Percentiles rank a stretch among this genome's conserved stretches.
Conservation (phyloP, 352 stramenopile genomes). For the Plasmopara viticola region DNA sequence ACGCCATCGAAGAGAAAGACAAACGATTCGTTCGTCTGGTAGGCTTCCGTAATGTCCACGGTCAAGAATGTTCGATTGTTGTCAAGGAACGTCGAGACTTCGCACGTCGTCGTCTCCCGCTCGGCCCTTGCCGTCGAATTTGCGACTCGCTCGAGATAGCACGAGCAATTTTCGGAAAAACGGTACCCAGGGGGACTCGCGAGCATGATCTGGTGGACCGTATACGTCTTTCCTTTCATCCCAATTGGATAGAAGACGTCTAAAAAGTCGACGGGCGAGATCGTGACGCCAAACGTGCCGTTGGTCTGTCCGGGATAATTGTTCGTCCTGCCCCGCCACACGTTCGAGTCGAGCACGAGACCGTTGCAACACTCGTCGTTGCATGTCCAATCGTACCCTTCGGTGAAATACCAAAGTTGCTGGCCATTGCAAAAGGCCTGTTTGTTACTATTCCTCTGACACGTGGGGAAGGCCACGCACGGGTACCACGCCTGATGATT, state of each 20-base stretch:
- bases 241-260: conserved; percentile 49
- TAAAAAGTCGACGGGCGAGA: conserved; percentile 66
- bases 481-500: conserved; percentile 75
- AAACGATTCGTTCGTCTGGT: conserved; percentile 54
- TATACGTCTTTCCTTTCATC: conserved; percentile 43
- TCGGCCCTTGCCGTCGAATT: conserved; percentile 17
- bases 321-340: conserved; percentile 51
- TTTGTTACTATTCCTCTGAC: conserved; percentile 58
- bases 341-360: conserved; percentile 62
- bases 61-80: conserved; percentile 57
- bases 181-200: conserved; percentile 56
- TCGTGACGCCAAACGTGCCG: conserved; percentile 62
- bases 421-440: conserved; percentile 51
- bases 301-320: conserved; percentile 66
- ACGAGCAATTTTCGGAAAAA: conserved; percentile 45
- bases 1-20: conserved; percentile 61
- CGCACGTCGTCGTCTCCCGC: conserved; percentile 29
- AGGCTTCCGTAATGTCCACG: conserved; percentile 48
- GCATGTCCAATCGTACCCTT: conserved; percentile 53
- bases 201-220: conserved; percentile 70
- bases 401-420: conserved; percentile 47
- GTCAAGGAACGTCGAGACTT: conserved; percentile 38
- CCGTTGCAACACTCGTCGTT: conserved; percentile 67
- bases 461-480: conserved; percentile 74
- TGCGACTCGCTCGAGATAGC: conserved; percentile 25